These are phyloP conservation scores for Lachnellula suecica DNA, from an alignment of 2,329 filamentous ascomycete genomes.

Conservation along the genomic window DNA sequence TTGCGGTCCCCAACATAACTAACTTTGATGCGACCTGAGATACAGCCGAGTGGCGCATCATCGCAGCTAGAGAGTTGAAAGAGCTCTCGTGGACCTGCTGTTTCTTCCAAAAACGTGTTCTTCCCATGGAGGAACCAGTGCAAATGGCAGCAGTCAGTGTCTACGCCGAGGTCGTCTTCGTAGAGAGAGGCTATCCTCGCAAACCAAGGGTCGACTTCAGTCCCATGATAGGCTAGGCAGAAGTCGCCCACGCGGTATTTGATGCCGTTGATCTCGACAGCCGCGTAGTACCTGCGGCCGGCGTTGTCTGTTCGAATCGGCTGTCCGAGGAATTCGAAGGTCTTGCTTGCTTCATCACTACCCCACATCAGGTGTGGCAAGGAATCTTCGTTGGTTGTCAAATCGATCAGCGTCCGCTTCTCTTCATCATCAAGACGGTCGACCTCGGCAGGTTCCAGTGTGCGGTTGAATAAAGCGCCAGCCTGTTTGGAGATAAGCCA, in stretches of 20 bases:
- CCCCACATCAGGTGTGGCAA: not conserved
- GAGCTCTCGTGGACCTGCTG: conserved; percentile 15
- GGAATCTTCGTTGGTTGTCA: not conserved
- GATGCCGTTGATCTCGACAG: not conserved
- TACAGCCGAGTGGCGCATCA: conserved; percentile 2
- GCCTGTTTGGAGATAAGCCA: not conserved
- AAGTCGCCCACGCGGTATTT: not conserved
- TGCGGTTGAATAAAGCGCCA: not conserved
- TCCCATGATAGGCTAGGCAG: not conserved
- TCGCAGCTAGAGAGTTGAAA: conserved; percentile 15
- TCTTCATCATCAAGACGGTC: not conserved
- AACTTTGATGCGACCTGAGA: conserved; percentile 18
- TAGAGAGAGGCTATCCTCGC: conserved; percentile 11
- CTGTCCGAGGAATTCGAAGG: not conserved
- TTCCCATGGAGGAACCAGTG: conserved; percentile 18
- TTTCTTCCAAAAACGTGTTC: conserved; percentile 11
- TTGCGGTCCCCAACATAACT: not conserved
- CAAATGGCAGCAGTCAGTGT: conserved; percentile 10
- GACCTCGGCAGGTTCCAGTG: not conserved
- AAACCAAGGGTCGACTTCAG: conserved; percentile 3
- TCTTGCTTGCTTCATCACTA: not conserved
- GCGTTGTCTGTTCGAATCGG: not conserved
- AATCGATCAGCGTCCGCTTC: not conserved
- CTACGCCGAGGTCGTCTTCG: not conserved
- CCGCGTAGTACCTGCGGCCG: not conserved